These are phyloP conservation scores for Claviceps arundinis DNA, from an alignment of 2,329 filamentous ascomycete genomes.

Conservation along the genomic window DNA sequence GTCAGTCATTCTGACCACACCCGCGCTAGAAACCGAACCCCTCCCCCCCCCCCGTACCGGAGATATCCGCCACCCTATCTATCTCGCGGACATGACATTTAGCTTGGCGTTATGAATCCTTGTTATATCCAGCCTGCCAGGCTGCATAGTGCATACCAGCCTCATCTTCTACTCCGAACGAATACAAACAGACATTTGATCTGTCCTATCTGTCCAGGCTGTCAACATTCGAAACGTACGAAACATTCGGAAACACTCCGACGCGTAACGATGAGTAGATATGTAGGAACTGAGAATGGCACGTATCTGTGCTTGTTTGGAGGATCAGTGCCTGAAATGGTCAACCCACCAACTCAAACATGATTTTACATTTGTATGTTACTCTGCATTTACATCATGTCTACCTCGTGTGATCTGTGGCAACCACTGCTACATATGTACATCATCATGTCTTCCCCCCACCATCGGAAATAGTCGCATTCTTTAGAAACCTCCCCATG, in stretches of 20 bases:
- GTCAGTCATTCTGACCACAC: background rate
- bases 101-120: slow-evolving; percentile 1
- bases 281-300: no score
- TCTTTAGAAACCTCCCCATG: no score
- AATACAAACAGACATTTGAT: background rate
- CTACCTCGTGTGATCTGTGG: background rate
- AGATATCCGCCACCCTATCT: slow-evolving; percentile 3
- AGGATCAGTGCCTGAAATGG: no score
- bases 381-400: background rate
- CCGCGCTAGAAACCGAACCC: background rate
- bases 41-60: background rate
- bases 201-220: background rate
- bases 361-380: background rate
- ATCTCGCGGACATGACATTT: background rate
- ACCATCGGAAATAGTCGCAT: background rate
- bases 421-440: background rate
- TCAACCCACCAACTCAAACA: no score
- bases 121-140: background rate
- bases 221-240: background rate
- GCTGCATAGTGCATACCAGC: background rate
- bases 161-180: background rate
- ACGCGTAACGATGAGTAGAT: no score
- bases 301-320: no score
- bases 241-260: background rate
- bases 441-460: background rate